Evolutionary conservation across 108 stramenopile species (phyloP).

Genomic region (Cylindrotheca closterium): DNA sequence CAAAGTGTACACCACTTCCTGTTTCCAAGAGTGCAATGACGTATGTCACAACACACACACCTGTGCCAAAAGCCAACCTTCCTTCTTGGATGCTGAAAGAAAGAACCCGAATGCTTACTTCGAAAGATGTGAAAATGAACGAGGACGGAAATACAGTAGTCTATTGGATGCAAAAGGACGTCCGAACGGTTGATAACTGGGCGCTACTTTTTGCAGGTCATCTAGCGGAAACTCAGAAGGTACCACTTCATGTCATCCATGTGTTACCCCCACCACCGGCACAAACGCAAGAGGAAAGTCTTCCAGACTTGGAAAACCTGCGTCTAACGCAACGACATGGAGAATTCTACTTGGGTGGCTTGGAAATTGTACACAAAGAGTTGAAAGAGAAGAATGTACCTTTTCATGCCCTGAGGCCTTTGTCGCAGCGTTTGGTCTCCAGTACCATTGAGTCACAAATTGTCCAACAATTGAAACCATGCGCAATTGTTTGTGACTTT

Average conservation of each 20-base stretch:
- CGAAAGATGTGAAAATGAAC: constrained; percentile 2
- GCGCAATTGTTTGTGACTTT: constrained; percentile 87
- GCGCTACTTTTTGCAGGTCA: constrained; percentile 84
- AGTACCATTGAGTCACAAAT: constrained; percentile 41
- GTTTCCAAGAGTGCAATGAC: neutral
- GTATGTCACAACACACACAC: constrained; percentile 4
- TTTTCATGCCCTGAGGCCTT: constrained; percentile 72
- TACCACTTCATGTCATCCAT: constrained; percentile 82
- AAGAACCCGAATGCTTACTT: constrained; percentile 36
- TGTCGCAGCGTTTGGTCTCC: constrained; percentile 47
- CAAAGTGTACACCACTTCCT: neutral
- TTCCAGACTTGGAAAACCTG: constrained; percentile 44
- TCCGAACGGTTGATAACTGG: constrained; percentile 95
- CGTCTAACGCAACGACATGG: constrained; percentile 82
- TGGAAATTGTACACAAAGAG: constrained; percentile 76
- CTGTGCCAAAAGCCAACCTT: constrained; percentile 12
- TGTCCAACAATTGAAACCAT: constrained; percentile 33
- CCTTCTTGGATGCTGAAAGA: constrained; percentile 37
- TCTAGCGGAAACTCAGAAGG: constrained; percentile 48
- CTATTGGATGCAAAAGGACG: constrained; percentile 98
- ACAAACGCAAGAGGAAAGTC: constrained; percentile 11
- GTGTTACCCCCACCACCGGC: constrained; percentile 54
- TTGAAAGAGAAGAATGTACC: constrained; percentile 68
- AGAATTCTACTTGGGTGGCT: constrained; percentile 83
- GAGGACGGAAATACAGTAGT: constrained; percentile 48